phyloP scores from a whole-genome alignment of 2,329 filamentous ascomycete species.

The Scorias spongiosa region DNA sequence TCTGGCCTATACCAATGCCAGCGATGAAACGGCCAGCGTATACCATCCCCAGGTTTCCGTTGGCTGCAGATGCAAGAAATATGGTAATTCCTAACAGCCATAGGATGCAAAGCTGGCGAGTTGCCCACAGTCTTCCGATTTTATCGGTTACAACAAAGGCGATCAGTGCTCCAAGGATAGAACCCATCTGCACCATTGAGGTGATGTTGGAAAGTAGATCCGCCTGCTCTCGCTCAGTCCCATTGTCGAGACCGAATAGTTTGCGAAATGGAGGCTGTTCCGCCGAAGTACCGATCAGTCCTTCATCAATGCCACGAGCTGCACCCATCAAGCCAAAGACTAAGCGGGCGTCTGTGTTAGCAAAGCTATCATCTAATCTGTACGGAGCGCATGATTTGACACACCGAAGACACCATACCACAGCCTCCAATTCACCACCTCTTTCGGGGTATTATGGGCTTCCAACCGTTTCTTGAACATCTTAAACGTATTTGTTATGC shows the following conservation, averaged over 20 bases:
- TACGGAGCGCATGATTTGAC: neutral
- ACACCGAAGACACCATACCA: conserved; percentile 54
- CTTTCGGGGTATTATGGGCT: conserved; percentile 39
- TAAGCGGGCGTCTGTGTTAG: conserved; percentile 2
- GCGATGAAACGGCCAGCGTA: conserved; percentile 27
- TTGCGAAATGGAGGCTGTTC: conserved; percentile 49
- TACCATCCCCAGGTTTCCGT: conserved; percentile 19
- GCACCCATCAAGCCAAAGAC: conserved; percentile 48
- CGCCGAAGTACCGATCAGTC: conserved; percentile 42
- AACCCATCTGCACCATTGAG: conserved; percentile 69
- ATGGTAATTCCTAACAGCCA: conserved; percentile 16
- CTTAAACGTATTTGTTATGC: conserved; percentile 4
- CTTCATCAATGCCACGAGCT: conserved; percentile 61
- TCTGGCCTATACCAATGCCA: conserved; percentile 33
- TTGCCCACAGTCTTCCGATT: conserved; percentile 18
- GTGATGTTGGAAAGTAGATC: conserved; percentile 50
- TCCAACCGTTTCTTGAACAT: conserved; percentile 33
- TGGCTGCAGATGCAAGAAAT: conserved; percentile 32
- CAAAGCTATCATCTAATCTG: neutral
- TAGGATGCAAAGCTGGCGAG: conserved; percentile 13
- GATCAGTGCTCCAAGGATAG: conserved; percentile 53
- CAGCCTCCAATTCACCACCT: conserved; percentile 62
- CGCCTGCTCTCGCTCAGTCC: conserved; percentile 45
- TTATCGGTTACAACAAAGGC: conserved; percentile 23
- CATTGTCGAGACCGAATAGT: conserved; percentile 39